A percentile compares a stretch with the other conserved stretches of the same genome.
Evolutionary conservation across 805 yeast genomes (phyloP).

Genomic region (Wickerhamiella galacta): DNA sequence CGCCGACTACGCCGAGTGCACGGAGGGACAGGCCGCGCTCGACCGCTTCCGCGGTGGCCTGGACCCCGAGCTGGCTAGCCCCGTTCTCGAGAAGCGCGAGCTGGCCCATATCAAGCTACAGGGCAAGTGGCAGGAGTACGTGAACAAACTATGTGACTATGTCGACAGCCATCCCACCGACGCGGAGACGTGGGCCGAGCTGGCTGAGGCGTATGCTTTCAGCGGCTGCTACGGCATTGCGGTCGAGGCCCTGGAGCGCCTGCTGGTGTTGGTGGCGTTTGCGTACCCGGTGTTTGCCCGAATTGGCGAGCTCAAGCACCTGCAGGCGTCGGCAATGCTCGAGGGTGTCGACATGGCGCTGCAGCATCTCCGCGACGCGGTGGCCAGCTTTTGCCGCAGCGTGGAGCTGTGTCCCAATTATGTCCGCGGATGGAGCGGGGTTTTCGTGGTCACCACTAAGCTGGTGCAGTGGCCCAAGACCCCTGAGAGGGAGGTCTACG

Average conservation of each 20-base stretch:
- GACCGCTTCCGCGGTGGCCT: slow-evolving; percentile 3
- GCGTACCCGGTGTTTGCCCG: slow-evolving; percentile 52
- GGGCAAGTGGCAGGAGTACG: slow-evolving; percentile 27
- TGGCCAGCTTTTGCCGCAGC: slow-evolving; percentile 43
- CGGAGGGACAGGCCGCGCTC: slow-evolving; percentile 25
- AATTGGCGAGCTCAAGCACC: slow-evolving; percentile 35
- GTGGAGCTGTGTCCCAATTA: slow-evolving; percentile 62
- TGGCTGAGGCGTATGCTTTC: slow-evolving; percentile 44
- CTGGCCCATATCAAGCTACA: slow-evolving; percentile 16
- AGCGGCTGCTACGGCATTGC: slow-evolving; percentile 53
- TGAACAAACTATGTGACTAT: slow-evolving; percentile 36
- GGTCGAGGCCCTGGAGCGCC: slow-evolving; percentile 51
- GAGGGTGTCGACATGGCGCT: slow-evolving; percentile 11
- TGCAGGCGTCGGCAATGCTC: slow-evolving; percentile 10
- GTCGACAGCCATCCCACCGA: slow-evolving; percentile 60
- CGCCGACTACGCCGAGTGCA: slow-evolving; percentile 40
- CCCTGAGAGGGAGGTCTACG: slow-evolving; percentile 16
- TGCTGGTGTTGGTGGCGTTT: slow-evolving; percentile 46
- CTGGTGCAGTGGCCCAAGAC: slow-evolving; percentile 13
- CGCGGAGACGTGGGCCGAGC: slow-evolving; percentile 59
- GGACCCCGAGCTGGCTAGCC: slow-evolving; percentile 1
- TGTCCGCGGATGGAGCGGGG: slow-evolving; percentile 60
- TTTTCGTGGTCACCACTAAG: slow-evolving; percentile 22
- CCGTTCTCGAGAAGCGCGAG: slow-evolving; percentile 19
- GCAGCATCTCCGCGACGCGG: slow-evolving; percentile 12